Base-by-base conservation (phyloP, 2,329 filamentous ascomycete species). In the Monosporascus sp. region DNA sequence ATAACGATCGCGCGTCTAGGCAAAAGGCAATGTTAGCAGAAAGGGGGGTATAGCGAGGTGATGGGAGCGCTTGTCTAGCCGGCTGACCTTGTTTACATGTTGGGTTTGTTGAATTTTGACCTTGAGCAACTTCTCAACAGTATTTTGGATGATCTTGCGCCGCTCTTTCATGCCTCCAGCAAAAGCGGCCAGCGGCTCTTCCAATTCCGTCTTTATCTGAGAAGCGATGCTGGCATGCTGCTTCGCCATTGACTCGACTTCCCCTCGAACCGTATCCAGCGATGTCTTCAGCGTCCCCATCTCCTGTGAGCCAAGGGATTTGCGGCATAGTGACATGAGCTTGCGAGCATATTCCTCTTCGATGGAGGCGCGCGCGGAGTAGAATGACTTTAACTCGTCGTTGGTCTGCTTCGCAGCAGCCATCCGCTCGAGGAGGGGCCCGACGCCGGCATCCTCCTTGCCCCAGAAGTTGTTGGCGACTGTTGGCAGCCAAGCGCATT, bases 381-480 rank as follows among this genome's bases (percentile, higher is more conserved):
- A 99, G 74, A 99, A 99, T 9, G 87, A 78, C 68, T 89, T 93
- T 49, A 99, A 73, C 74, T 99, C 94, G 72, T 99, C 95, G 69
- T 88, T 92, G 25, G 94, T 97, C 65, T 88, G 85, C 77, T 99
- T 99, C 48, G 94, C 90, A 72, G 86, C 87, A 67, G 90, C 87
- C 90, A 99, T 96, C 67, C 94, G 93, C 70, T 93, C 90, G 31
- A 99, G 81, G 66, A 99, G 83, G 54, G 94, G 95, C 46, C 81
- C 80, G 66, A 99, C 92, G 69, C 94, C 95, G 50, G 93, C 94
- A 78, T 99, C 94, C 71, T 97, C 93, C 78, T 96, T 97, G 59
- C 94, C 94, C 94, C 94, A 99, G 73, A 99, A 99, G 71, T 99
- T 99, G 77, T 99, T 99, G 66, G 94, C 93, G 76, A 99, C 92